Percentiles rank a stretch among this genome's conserved stretches.
phyloP scores from a whole-genome alignment of 2,329 filamentous ascomycete genomes.

The Hymenoscyphus infarciens region DNA sequence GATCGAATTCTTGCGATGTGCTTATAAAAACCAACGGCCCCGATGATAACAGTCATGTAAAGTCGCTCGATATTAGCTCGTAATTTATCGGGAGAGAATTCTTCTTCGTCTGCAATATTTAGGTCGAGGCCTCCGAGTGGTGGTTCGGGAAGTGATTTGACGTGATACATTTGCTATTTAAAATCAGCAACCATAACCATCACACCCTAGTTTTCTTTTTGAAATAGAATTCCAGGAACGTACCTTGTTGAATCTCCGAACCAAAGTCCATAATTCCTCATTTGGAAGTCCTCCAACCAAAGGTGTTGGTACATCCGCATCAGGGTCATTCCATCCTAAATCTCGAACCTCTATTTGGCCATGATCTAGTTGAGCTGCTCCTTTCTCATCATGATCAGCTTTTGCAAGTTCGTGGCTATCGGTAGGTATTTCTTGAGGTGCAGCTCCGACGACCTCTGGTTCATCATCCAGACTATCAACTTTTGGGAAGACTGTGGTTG shows the following conservation, averaged over 20 bases:
- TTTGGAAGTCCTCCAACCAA: constrained; percentile 59
- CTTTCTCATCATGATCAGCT: constrained; percentile 39
- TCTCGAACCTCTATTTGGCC: constrained; percentile 47
- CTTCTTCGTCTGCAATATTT: constrained; percentile 20
- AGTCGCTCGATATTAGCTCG: constrained; percentile 21
- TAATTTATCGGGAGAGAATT: constrained; percentile 23
- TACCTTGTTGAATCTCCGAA: constrained; percentile 29
- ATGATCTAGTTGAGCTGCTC: constrained; percentile 41
- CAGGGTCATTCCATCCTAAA: constrained; percentile 54
- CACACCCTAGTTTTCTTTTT: too few species aligned
- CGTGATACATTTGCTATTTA: constrained; percentile 27
- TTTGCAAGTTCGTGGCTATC: constrained; percentile 42
- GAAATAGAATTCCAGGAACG: background rate
- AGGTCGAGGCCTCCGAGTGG: constrained; percentile 22
- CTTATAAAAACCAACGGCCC: constrained; percentile 19
- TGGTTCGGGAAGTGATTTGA: constrained; percentile 20
- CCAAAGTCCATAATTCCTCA: constrained; percentile 57
- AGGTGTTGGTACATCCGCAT: constrained; percentile 48
- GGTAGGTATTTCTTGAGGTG: constrained; percentile 34
- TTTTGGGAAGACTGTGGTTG: background rate
- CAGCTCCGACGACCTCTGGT: constrained; percentile 26
- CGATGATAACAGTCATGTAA: constrained; percentile 21
- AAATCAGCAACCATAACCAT: background rate
- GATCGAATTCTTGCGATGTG: constrained; percentile 23
- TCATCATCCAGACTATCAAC: constrained; percentile 12